Base-by-base conservation (phyloP, 345 rosid genomes). In the Anastatica hierochuntica region DNA sequence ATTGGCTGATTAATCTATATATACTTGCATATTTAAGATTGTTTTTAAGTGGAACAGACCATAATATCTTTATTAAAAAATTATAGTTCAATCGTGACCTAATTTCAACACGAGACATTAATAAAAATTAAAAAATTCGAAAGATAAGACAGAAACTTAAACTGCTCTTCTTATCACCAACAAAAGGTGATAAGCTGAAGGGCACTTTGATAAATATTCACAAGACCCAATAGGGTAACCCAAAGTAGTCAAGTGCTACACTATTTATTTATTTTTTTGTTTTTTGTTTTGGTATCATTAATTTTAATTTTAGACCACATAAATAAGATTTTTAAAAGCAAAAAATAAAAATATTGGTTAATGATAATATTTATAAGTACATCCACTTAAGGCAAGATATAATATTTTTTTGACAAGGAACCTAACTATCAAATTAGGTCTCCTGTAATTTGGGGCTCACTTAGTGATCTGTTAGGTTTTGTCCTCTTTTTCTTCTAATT, bases 391-490 rank as follows among this genome's bases (percentile, higher is more conserved):
- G 51, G 45, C 8, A 29, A 46, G 50, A 60, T 67, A 67, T n/a
- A n/a, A n/a, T 52, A 58, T n/a, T n/a, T n/a, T n/a, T 30, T 67
- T 60, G 56, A 30, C 58, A 58, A 42, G 44, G 31, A 51, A 8
- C 20, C 48, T 49, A n/a, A 57, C 58, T 14, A 65, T 65, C 6
- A 29, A n/a, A 37, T 36, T n/a, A 66, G 66, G 66, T 66, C 70
- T 38, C 64, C 51, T 67, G 38, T 45, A 16, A 53, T 33, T 59
- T n/a, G n/a, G n/a, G n/a, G n/a, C n/a, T n/a, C n/a, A n/a, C n/a
- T n/a, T n/a, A 27, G 50, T 67, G 71, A 67, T 66, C 71, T 67
- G 61, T 67, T 67, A 67, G 71, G 66, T 66, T 67, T 14, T 67
- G 19, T 39, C 44, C 52, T 53, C 52, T 51, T 44, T n/a, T 29